phyloP scores from a whole-genome alignment of 257 asterid species.

The Nyctanthes arbortristis region DNA sequence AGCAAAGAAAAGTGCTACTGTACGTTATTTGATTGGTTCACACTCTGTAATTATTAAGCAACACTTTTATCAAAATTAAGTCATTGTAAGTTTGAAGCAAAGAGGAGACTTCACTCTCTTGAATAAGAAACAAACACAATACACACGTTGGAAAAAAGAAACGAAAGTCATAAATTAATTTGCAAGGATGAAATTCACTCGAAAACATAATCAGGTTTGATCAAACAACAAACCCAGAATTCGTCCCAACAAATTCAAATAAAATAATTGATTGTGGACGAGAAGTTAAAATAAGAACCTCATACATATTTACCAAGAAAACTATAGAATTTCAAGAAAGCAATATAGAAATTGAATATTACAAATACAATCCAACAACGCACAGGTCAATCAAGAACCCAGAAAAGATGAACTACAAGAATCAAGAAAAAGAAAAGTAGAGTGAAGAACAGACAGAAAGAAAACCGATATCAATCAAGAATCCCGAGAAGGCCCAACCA shows the following conservation, averaged over 20 bases:
- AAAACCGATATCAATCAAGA: constrained; percentile 22
- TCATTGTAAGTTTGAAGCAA: constrained; percentile 34
- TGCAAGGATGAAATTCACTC: background rate
- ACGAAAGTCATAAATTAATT: background rate
- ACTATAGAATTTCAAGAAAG: background rate
- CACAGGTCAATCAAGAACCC: constrained; percentile 14
- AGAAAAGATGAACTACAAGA: background rate
- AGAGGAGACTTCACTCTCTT: constrained; percentile 37
- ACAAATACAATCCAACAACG: background rate
- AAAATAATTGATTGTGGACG: too few species aligned
- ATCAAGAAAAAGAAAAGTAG: background rate
- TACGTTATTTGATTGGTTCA: constrained; percentile 13
- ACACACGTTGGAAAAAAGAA: constrained; percentile 13
- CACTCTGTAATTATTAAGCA: constrained; percentile 20
- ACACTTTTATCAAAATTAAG: constrained; percentile 30
- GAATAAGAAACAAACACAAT: constrained; percentile 31
- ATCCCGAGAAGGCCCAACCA: background rate
- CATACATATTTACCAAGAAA: constrained; percentile 13
- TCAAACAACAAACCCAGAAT: background rate
- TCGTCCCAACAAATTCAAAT: background rate
- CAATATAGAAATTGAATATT: background rate
- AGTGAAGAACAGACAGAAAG: background rate
- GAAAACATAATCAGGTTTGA: constrained; percentile 19
- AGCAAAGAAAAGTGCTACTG: background rate
- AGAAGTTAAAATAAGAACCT: constrained; percentile 5